A percentile compares a stretch with the other conserved stretches of the same genome.
Conservation (phyloP, 805 yeast species). For the Blastobotrys robertii region DNA sequence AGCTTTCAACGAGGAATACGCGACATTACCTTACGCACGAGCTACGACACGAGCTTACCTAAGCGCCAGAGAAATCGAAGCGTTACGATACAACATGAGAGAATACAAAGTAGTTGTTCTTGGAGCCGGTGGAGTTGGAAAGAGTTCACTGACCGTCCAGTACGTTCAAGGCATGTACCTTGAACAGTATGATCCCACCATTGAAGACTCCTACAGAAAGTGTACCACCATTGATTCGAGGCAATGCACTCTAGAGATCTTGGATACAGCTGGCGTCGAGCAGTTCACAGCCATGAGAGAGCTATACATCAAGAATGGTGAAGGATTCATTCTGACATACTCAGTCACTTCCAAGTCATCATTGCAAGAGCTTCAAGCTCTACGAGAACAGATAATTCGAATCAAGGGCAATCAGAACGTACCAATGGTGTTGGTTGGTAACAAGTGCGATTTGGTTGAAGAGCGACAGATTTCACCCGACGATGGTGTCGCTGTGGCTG, state of each 20-base stretch:
- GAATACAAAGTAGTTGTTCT: constrained; percentile 86
- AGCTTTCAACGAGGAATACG: too few species aligned
- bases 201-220: constrained; percentile 89
- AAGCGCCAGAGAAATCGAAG: background rate
- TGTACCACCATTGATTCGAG: constrained; percentile 83
- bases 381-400: constrained; percentile 75
- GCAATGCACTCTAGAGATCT: constrained; percentile 73
- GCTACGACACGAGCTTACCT: background rate
- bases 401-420: constrained; percentile 66
- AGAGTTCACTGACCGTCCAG: constrained; percentile 86
- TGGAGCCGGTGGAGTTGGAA: constrained; percentile 98
- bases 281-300: constrained; percentile 96
- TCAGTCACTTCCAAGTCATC: constrained; percentile 72
- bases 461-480: constrained; percentile 70
- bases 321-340: constrained; percentile 82
- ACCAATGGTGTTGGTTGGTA: constrained; percentile 87
- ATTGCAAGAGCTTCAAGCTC: constrained; percentile 63
- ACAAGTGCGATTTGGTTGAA: constrained; percentile 74
- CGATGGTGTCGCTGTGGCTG: constrained; percentile 75
- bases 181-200: constrained; percentile 93
- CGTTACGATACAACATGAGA: constrained; percentile 14
- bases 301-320: constrained; percentile 57
- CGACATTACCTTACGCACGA: background rate
- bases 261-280: constrained; percentile 92
- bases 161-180: constrained; percentile 84